phyloP scores from a whole-genome alignment of 1,284 basidiomycete species.

The Bjerkandera adusta region DNA sequence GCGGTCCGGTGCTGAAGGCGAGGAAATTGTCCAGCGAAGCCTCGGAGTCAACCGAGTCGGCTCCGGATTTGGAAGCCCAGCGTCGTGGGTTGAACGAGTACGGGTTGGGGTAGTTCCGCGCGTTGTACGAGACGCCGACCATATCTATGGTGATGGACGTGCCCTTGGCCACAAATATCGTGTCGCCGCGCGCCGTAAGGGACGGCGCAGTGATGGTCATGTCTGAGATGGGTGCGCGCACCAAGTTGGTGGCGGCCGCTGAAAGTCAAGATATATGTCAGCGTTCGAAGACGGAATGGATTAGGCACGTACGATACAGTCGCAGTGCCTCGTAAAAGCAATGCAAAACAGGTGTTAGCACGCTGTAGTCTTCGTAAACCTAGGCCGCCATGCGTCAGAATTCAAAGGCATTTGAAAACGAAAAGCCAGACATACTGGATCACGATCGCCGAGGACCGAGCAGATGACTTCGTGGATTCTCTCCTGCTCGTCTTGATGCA shows the following conservation, averaged over 20 bases:
- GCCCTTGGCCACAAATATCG: conserved; percentile 14
- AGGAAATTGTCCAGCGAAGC: conserved; percentile 18
- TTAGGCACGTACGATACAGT: conserved; percentile 20
- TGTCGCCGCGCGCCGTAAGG: too few species aligned
- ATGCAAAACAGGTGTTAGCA: conserved; percentile 9
- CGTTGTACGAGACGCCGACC: conserved; percentile 21
- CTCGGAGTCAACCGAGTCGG: too few species aligned
- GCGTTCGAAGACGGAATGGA: too few species aligned
- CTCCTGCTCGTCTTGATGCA: conserved; percentile 18
- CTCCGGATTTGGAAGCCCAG: too few species aligned
- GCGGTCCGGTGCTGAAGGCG: conserved; percentile 22
- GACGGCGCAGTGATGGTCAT: conserved; percentile 5
- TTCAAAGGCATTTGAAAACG: too few species aligned
- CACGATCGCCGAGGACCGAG: conserved; percentile 10
- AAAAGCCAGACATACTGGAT: conserved; percentile 11
- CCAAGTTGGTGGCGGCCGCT: conserved; percentile 17
- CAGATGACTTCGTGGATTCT: conserved; percentile 13
- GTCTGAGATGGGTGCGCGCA: conserved; percentile 14
- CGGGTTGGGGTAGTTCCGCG: conserved; percentile 27
- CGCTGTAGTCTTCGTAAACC: conserved; percentile 17
- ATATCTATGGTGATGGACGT: conserved; percentile 16
- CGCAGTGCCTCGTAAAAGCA: conserved; percentile 21
- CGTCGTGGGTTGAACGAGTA: conserved; percentile 28
- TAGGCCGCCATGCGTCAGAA: too few species aligned
- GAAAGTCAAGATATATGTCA: too few species aligned